phyloP scores from a whole-genome alignment of 306 rosid species.

The Echinosophora koreensis region DNA sequence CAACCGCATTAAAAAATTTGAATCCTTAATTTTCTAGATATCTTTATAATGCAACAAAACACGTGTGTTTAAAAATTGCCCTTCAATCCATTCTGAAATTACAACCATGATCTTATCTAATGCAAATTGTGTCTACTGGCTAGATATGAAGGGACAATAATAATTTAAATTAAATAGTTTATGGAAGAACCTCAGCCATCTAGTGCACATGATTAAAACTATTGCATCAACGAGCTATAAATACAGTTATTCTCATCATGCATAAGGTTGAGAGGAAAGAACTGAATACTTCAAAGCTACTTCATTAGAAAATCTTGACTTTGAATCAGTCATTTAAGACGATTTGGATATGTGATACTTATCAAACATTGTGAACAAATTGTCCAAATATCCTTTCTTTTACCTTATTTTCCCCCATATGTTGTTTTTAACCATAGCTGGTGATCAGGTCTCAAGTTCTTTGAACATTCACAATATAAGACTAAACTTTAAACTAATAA shows the following conservation, averaged over 20 bases:
- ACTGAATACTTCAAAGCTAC: not conserved
- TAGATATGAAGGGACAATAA: not conserved
- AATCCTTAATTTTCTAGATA: not conserved
- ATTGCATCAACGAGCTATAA: conserved; percentile 8
- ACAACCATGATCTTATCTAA: not conserved
- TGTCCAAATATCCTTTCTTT: not conserved
- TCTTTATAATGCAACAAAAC: not conserved
- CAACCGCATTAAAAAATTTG: conserved; percentile 16
- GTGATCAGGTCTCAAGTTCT: conserved; percentile 9
- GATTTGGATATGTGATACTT: not conserved
- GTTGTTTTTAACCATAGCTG: conserved; percentile 8
- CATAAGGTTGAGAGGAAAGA: conserved; percentile 27
- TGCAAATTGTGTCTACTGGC: not conserved
- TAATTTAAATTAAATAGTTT: not conserved
- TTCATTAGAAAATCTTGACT: not conserved
- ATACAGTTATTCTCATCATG: not conserved
- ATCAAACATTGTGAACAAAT: not conserved
- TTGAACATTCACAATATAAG: conserved; percentile 35
- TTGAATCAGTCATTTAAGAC: not conserved
- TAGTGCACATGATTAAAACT: conserved; percentile 22
- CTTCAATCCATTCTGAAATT: conserved; percentile 1
- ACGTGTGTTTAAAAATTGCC: not conserved
- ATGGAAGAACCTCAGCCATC: conserved; percentile 11
- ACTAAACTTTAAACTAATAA: conserved; percentile 24
- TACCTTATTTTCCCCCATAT: not conserved